Percentiles rank a stretch among this genome's conserved stretches.
These are phyloP conservation scores for Colletotrichum sp. DNA, from an alignment of 2,329 filamentous ascomycete genomes.

Conservation along the genomic window DNA sequence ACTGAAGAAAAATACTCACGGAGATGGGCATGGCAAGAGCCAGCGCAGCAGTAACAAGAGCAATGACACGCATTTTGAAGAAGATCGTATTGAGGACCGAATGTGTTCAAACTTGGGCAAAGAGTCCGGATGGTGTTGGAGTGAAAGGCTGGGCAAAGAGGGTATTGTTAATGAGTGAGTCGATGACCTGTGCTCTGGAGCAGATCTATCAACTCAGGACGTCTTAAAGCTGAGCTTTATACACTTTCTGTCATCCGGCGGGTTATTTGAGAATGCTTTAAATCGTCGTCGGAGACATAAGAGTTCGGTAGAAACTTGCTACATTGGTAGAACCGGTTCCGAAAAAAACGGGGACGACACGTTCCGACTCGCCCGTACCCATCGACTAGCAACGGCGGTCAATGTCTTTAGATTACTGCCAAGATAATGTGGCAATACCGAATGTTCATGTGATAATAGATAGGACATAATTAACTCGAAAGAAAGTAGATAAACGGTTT, in stretches of 20 bases:
- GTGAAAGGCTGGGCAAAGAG: too few species aligned
- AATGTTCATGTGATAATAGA: accelerated
- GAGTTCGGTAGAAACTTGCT: not conserved
- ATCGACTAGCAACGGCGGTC: not conserved
- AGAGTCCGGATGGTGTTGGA: not conserved
- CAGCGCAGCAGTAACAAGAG: not conserved
- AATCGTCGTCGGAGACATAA: not conserved
- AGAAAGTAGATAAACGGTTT: accelerated
- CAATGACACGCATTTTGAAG: not conserved
- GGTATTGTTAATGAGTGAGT: accelerated
- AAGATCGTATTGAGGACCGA: not conserved
- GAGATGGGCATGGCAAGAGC: not conserved
- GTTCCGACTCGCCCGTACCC: accelerated
- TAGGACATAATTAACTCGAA: accelerated
- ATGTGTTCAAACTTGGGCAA: not conserved
- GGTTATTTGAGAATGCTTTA: not conserved
- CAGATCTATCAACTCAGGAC: too few species aligned
- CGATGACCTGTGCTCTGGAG: not conserved
- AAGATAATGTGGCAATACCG: not conserved
- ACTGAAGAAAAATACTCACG: not conserved
- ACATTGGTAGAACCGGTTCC: accelerated
- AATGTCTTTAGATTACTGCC: not conserved
- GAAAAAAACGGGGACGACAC: not conserved
- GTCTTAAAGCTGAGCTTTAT: not conserved
- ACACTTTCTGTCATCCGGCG: accelerated